Evolutionary conservation across 306 rosid species (phyloP), one percentile per base, ranked within the genome.

Genomic region (Quercus rubra): DNA sequence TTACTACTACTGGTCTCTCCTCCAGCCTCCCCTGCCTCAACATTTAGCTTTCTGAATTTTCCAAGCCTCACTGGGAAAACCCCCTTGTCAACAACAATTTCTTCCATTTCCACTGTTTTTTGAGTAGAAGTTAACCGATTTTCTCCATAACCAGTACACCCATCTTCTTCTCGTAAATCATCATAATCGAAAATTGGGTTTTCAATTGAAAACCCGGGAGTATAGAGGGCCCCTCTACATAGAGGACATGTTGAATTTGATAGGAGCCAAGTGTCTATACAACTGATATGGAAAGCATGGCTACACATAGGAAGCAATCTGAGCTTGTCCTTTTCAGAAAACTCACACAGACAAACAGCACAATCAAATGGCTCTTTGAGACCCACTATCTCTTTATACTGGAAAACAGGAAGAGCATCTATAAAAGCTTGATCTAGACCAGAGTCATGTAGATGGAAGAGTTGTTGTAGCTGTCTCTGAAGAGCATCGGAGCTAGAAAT

Each of bases 401-500:
- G 97, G 75, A 95, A 95, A 80, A 95, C 99, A 81, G 99, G 99
- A 70, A 95, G 95, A 5, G 99, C 99, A 61, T 95, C 99, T 66
- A 95, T 95, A 79, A 91, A 95, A 77, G 98, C 94, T 71, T 95
- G 99, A 89, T 95, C 99, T 46, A 95, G 79, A 52, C 99, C 99
- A 20, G 99, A 95, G 74, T 95, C 99, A 76, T 95, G 99, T 14
- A 93, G 96, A 64, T 95, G 98, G 78, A 94, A 94, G 51, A 94
- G 99, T 71, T 94, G 99, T 62, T 94, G 99, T 0, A 94, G 91
- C 85, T 94, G 99, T 71, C 99, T 90, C 74, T 95, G 99, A 33
- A 95, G 96, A 64, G 91, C 94, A 87, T 95, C 99, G 49, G 97
- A 86, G 78, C 87, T 86, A 17, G 98, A 89, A 78, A 91, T 85